Conservation (phyloP, 1,139 yeast species). For the Wickerhamiella pararugosa region DNA sequence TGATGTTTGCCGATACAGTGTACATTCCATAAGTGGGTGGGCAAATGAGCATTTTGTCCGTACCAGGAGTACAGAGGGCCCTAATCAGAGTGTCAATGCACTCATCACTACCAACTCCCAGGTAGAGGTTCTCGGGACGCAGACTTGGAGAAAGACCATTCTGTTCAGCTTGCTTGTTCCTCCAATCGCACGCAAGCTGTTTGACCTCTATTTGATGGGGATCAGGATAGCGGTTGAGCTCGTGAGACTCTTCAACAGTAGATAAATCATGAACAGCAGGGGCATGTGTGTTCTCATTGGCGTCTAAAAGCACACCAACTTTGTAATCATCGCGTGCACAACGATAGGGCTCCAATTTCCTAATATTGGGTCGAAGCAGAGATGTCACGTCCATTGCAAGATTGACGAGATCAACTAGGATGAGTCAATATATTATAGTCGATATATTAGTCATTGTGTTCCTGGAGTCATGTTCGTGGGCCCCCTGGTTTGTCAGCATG, state of each 20-base stretch:
- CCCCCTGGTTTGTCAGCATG: neutral
- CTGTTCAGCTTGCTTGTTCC: slow-evolving; percentile 35
- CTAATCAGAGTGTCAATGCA: slow-evolving; percentile 80
- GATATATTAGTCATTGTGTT: neutral
- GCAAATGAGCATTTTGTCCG: slow-evolving; percentile 66
- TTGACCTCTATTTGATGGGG: slow-evolving; percentile 86
- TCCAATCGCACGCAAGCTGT: slow-evolving; percentile 48
- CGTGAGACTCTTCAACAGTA: slow-evolving; percentile 28
- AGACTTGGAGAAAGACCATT: slow-evolving; percentile 22
- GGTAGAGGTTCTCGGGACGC: slow-evolving; percentile 55
- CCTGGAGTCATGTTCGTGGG: neutral
- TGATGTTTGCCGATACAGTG: slow-evolving; percentile 74
- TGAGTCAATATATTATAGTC: neutral
- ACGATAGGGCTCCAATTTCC: slow-evolving; percentile 70
- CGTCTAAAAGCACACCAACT: slow-evolving; percentile 77
- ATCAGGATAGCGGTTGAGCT: slow-evolving; percentile 85
- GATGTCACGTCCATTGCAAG: slow-evolving; percentile 31
- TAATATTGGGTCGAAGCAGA: slow-evolving; percentile 72
- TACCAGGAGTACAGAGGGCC: slow-evolving; percentile 69
- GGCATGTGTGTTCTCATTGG: slow-evolving; percentile 92
- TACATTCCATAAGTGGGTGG: slow-evolving; percentile 99
- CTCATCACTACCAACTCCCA: slow-evolving; percentile 97
- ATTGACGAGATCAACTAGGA: neutral
- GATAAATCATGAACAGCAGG: slow-evolving; percentile 42
- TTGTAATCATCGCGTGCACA: slow-evolving; percentile 92